These are phyloP conservation scores for Cenchrus americanus DNA, from an alignment of 176 grass and related monocot genomes.

Conservation along the genomic window DNA sequence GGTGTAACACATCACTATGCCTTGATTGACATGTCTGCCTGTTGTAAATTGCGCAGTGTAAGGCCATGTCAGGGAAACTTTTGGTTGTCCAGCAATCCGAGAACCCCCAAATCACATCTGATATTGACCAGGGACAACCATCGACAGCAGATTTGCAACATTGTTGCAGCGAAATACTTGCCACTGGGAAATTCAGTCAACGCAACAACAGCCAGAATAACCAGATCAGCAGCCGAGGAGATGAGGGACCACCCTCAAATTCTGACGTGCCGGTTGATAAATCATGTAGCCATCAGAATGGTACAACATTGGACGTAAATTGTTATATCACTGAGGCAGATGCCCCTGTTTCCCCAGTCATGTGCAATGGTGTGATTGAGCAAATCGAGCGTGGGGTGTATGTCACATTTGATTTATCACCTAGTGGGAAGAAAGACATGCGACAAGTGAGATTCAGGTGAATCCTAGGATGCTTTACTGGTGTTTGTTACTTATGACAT, in stretches of 20 bases:
- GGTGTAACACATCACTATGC: not conserved
- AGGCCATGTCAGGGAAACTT: constrained; percentile 63
- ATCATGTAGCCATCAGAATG: constrained; percentile 25
- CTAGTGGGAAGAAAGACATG: constrained; percentile 65
- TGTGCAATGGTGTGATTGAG: constrained; percentile 40
- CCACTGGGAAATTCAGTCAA: not conserved
- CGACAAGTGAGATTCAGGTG: constrained; percentile 87
- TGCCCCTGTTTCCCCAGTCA: not conserved
- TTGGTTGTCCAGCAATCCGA: constrained; percentile 21
- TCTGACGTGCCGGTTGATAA: constrained; percentile 4
- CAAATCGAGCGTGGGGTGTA: constrained; percentile 87
- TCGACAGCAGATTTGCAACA: constrained; percentile 19
- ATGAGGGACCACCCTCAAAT: constrained; percentile 21
- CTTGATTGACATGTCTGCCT: not conserved
- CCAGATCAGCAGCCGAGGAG: not conserved
- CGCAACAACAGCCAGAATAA: constrained; percentile 5
- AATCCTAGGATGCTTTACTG: constrained; percentile 11
- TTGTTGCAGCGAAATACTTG: constrained; percentile 3
- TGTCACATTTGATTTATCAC: constrained; percentile 54
- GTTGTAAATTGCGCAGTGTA: constrained; percentile 55
- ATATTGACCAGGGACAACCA: not conserved
- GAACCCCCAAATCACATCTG: constrained; percentile 30
- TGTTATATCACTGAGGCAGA: constrained; percentile 16
- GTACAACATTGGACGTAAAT: constrained; percentile 35
- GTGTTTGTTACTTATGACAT: not conserved